Evolutionary conservation across 108 stramenopile genomes (phyloP).

Genomic region (Nitzschia palea): DNA sequence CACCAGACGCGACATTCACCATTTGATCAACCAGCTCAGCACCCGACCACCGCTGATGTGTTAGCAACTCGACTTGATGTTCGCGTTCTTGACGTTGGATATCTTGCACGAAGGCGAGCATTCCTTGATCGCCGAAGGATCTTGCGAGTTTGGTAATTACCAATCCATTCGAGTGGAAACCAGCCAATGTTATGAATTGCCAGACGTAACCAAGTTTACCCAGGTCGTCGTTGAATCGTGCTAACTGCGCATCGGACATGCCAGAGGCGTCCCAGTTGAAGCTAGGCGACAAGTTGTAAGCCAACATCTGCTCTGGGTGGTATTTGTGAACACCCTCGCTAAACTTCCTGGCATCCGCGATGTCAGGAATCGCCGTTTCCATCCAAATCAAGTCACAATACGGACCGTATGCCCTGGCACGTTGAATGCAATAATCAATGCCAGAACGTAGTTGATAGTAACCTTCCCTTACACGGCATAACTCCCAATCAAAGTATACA

Average conservation of each 20-base stretch:
- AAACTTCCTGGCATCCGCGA: constrained; percentile 79
- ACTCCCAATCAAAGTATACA: constrained; percentile 94
- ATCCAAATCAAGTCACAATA: constrained; percentile 95
- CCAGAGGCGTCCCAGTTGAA: constrained; percentile 98
- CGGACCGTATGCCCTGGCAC: constrained; percentile 89
- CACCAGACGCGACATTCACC: constrained; percentile 91
- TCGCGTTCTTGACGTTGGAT: constrained; percentile 90
- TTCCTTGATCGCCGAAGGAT: constrained; percentile 83
- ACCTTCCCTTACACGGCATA: constrained; percentile 92
- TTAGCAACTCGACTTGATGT: constrained; percentile 86
- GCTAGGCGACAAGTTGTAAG: constrained; percentile 93
- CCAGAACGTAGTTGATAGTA: constrained; percentile 90
- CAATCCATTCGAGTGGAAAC: constrained; percentile 94
- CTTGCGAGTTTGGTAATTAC: constrained; percentile 84
- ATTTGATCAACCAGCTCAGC: constrained; percentile 93
- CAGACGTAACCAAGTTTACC: constrained; percentile 90
- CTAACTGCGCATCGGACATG: constrained; percentile 82
- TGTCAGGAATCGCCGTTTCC: constrained; percentile 88
- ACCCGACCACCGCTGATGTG: constrained; percentile 95
- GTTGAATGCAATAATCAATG: constrained; percentile 91
- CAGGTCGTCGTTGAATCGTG: constrained; percentile 86
- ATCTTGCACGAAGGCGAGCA: constrained; percentile 93
- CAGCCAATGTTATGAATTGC: constrained; percentile 97
- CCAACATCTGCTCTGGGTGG: constrained; percentile 89
- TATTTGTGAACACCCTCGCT: constrained; percentile 66